Percentiles rank a stretch among this genome's conserved stretches.
phyloP scores from a whole-genome alignment of 345 rosid species.

The Gossypium australe region DNA sequence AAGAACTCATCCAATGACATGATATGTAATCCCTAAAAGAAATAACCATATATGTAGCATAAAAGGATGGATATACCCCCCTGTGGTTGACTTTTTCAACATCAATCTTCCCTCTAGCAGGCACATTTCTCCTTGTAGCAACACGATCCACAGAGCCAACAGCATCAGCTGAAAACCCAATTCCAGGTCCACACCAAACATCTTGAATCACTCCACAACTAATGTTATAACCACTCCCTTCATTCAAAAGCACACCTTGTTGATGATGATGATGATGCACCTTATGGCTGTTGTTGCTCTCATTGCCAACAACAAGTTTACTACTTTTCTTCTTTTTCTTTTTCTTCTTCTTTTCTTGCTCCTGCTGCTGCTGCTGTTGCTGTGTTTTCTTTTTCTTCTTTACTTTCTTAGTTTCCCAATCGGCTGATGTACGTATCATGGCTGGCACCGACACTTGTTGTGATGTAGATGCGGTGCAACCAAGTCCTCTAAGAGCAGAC shows the following conservation, averaged over 20 bases:
- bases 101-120: constrained; percentile 65
- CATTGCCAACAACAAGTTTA: constrained; percentile 25
- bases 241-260: constrained; percentile 6
- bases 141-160: constrained; percentile 62
- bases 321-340: constrained; percentile 22
- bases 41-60: not conserved
- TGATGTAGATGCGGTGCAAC: constrained; percentile 71
- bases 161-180: constrained; percentile 75
- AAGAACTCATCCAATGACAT: not conserved
- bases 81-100: constrained; percentile 43
- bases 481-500: constrained; percentile 53
- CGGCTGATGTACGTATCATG: constrained; percentile 71
- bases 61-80: constrained; percentile 30
- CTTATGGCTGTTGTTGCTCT: not conserved
- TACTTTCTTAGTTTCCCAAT: constrained; percentile 59
- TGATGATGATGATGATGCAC: not conserved
- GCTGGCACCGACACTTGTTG: constrained; percentile 82
- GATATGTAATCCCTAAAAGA: not conserved
- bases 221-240: constrained; percentile 8
- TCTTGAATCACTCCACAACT: constrained; percentile 57
- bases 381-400: constrained; percentile 37
- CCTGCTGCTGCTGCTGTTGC: not conserved
- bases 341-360: constrained; percentile 28
- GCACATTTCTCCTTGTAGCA: constrained; percentile 51
- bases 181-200: constrained; percentile 93